Percentiles rank a stretch among this genome's conserved stretches.
These are phyloP conservation scores for Corchorus capsularis DNA, from an alignment of 345 rosid genomes.

Conservation along the genomic window DNA sequence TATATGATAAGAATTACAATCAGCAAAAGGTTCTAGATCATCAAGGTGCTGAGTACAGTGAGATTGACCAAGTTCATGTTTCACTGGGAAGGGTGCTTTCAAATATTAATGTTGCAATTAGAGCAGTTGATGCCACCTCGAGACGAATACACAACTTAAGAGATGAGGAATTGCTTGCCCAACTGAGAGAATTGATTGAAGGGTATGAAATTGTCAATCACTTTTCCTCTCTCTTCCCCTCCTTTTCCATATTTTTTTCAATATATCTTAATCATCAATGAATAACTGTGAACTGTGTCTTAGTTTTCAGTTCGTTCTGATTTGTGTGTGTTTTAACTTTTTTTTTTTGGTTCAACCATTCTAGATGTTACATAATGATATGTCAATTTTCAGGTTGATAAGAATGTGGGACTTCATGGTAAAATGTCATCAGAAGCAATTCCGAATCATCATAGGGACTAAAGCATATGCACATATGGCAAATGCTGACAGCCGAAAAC, in stretches of 20 bases:
- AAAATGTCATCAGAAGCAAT: constrained; percentile 39
- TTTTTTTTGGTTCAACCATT: not conserved
- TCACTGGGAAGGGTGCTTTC: constrained; percentile 66
- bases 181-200: constrained; percentile 62
- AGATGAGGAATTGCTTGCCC: constrained; percentile 89
- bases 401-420: constrained; percentile 32
- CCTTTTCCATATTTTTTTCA: not conserved
- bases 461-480: constrained; percentile 35
- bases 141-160: constrained; percentile 74
- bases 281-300: too few relatives aligned
- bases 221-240: not conserved
- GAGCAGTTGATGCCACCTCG: constrained; percentile 71
- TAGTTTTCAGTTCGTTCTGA: too few relatives aligned
- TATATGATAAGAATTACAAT: constrained; percentile 73
- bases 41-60: constrained; percentile 74
- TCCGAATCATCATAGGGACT: constrained; percentile 18
- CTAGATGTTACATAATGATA: not conserved
- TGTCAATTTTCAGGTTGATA: constrained; percentile 20
- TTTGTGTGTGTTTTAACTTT: too few relatives aligned
- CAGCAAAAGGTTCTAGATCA: constrained; percentile 57
- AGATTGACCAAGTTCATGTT: constrained; percentile 69
- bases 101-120: constrained; percentile 63
- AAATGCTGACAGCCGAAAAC: not conserved
- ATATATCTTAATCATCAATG: too few relatives aligned
- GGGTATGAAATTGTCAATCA: constrained; percentile 46